Evolutionary conservation across 2,329 filamentous ascomycete genomes (phyloP), one percentile per base, ranked within the genome.

Genomic region (Pestalotiopsis sp.): DNA sequence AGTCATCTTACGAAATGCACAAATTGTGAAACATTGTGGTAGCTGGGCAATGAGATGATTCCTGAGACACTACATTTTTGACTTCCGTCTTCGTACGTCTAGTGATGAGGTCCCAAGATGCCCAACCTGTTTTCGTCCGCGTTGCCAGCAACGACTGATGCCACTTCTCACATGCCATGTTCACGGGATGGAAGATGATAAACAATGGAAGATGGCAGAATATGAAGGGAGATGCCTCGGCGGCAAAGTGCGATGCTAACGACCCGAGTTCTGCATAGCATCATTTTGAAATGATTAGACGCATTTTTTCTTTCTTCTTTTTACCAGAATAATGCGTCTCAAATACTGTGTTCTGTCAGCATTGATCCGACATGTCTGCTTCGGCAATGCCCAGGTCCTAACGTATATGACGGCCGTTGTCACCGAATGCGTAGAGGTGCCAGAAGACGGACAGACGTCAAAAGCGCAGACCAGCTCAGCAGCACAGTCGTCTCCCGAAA

Each of bases 401-500:
- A 24, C 63, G 14, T 65, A 57, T 10, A 30, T 39, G 44, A 57
- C 48, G 3, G 10, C 63, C 10, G 44, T 57, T 14, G 48, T 65
- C 44, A 65, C 63, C 2, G 63, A 65, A 57, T 65, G 63, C 44
- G 17, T 44, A 38, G 61, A 64, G 20, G 38, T 14, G 11, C 14
- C 60, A 10, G 20, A 10, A 44, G 5, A 26, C n/a, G 38, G n/a
- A 22, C 35, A 17, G 9, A 30, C 44, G 17, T n/a, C 48, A 11
- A 26, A 24, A 9, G 13, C 48, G 44, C 30, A 22, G 24, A 65
- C 38, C 10, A 35, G 13, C 44, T 40, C 59, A 9, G 10, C 61
- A 24, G 58, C 7, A 61, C 63, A 14, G 30, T 20, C 14, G 9
- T 17, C 48, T 13, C 44, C 30, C 17, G 68, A 39, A 26, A 65